A percentile compares a stretch with the other conserved stretches of the same genome.
phyloP scores from a whole-genome alignment of 306 rosid species.

The Canavalia ensiformis region DNA sequence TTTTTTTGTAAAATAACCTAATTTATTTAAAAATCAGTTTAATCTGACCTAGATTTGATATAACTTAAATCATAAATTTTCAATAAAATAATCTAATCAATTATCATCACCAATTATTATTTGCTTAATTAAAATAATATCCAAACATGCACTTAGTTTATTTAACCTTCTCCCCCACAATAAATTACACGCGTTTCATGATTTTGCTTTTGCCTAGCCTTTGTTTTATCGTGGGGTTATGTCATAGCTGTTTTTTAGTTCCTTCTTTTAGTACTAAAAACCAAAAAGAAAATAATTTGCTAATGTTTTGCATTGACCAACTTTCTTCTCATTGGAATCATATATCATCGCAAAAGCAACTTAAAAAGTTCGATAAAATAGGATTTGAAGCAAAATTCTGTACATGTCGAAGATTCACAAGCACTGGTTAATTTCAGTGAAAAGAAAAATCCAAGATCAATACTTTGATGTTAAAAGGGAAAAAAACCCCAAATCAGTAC shows the following conservation, averaged over 20 bases:
- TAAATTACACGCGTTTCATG: not conserved
- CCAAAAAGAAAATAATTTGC: not conserved
- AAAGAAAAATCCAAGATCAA: constrained; percentile 6
- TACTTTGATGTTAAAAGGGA: not conserved
- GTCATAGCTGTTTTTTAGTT: not conserved
- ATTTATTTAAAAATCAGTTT: no score
- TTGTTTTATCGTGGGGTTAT: not conserved
- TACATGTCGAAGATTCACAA: constrained; percentile 5
- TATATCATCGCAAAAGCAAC: not conserved
- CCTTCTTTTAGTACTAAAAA: not conserved
- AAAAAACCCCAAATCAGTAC: not conserved
- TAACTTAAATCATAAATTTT: no score
- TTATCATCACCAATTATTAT: no score
- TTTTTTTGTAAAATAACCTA: no score
- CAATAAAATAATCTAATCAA: no score
- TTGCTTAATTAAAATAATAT: no score
- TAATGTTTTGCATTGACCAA: not conserved
- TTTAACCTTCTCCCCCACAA: not conserved
- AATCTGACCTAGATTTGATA: no score
- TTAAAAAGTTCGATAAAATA: not conserved
- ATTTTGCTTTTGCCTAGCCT: constrained; percentile 21
- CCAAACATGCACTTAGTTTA: not conserved
- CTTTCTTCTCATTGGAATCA: not conserved
- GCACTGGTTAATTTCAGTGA: not conserved
- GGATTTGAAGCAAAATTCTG: constrained; percentile 6